Conservation (phyloP, 2,329 filamentous ascomycete genomes). For the Fusarium brachygibbosum region DNA sequence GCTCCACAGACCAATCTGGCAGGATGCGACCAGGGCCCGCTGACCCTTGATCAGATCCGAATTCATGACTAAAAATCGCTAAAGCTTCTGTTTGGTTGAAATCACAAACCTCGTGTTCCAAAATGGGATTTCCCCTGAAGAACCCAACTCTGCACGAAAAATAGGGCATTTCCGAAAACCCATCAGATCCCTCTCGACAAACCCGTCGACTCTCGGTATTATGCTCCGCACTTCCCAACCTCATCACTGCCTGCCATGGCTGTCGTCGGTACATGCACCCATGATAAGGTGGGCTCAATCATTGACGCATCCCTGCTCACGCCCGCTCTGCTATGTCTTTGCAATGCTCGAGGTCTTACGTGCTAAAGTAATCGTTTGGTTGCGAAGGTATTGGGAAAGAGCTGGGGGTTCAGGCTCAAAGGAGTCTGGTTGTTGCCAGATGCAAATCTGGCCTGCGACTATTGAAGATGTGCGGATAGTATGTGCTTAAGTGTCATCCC, state of each 20-base stretch:
- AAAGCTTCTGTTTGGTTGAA: slow-evolving; percentile 45
- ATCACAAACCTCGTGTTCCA: slow-evolving; percentile 52
- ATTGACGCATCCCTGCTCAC: slow-evolving; percentile 4
- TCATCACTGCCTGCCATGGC: slow-evolving; percentile 13
- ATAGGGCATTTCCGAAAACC: slow-evolving; percentile 35
- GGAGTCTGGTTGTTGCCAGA: neutral
- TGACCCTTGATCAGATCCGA: slow-evolving; percentile 44
- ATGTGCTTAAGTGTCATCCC: neutral
- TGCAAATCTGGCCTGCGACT: neutral
- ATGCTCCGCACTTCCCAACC: slow-evolving; percentile 20
- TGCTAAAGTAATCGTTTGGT: neutral
- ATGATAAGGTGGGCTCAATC: slow-evolving; percentile 10
- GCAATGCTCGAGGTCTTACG: neutral
- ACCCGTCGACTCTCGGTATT: neutral
- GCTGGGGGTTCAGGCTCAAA: neutral
- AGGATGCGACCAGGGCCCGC: slow-evolving; percentile 23
- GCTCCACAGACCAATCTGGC: slow-evolving; percentile 7
- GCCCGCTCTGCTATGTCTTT: neutral
- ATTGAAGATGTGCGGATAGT: neutral
- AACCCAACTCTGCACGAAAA: slow-evolving; percentile 15
- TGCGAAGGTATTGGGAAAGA: slow-evolving; percentile 14
- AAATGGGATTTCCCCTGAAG: slow-evolving; percentile 48
- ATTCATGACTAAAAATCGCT: slow-evolving; percentile 28
- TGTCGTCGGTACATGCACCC: slow-evolving; percentile 1
- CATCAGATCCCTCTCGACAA: slow-evolving; percentile 22